These are phyloP conservation scores for Nemania sp. DNA, from an alignment of 2,329 filamentous ascomycete genomes.

Conservation along the genomic window DNA sequence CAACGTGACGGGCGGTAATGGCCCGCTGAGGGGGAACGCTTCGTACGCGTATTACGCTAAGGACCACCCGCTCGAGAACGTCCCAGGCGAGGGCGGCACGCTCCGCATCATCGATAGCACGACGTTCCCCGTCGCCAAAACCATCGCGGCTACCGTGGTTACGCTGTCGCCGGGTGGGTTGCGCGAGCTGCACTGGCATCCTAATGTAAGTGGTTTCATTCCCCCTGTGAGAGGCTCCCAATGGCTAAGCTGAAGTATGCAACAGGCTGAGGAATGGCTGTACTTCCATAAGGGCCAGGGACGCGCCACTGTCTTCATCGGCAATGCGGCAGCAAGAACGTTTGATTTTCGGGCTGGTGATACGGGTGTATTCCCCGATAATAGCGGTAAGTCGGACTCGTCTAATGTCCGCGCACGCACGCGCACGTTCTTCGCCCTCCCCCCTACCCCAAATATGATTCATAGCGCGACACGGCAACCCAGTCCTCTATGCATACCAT, in stretches of 20 bases:
- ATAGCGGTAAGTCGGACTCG: conserved; percentile 59
- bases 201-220: conserved; percentile 62
- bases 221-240: not conserved
- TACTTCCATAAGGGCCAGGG: conserved; percentile 75
- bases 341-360: conserved; percentile 77
- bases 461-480: not conserved
- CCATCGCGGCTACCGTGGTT: conserved; percentile 73
- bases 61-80: conserved; percentile 65
- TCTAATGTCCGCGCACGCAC: not conserved
- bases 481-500: not conserved
- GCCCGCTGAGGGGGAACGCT: conserved; percentile 65
- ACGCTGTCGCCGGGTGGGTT: conserved; percentile 72
- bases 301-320: conserved; percentile 74
- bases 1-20: conserved; percentile 60
- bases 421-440: too few relatives aligned
- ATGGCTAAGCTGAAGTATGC: conserved; percentile 16
- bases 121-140: conserved; percentile 75
- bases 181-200: conserved; percentile 77
- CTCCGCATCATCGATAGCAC: conserved; percentile 74
- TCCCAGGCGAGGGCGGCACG: conserved; percentile 71
- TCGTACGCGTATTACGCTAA: conserved; percentile 73
- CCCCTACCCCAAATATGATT: too few relatives aligned
- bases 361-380: conserved; percentile 75
- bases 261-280: conserved; percentile 75
- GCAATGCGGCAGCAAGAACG: conserved; percentile 69